Evolutionary conservation across 176 grass and related monocot species (phyloP).

Genomic region (Raddia distichophylla): DNA sequence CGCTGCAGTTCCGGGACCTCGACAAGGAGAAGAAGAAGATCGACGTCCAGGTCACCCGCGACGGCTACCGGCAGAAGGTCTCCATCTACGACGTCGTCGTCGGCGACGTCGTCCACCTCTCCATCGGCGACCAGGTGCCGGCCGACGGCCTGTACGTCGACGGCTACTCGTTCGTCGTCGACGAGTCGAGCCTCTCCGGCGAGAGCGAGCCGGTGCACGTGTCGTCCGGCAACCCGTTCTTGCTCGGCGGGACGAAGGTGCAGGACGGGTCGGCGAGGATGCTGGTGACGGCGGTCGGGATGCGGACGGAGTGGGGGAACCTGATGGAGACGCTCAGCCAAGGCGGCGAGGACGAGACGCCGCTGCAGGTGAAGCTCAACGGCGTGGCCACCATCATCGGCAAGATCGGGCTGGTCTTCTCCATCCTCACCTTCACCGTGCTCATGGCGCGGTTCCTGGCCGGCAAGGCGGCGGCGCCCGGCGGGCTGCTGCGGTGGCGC

Average conservation of each 20-base stretch:
- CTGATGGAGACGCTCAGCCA: conserved; percentile 94
- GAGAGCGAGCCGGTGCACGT: conserved; percentile 85
- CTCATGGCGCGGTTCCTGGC: conserved; percentile 69
- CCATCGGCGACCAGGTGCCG: conserved; percentile 90
- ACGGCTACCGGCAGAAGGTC: conserved; percentile 85
- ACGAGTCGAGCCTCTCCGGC: conserved; percentile 88
- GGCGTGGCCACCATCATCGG: conserved; percentile 98
- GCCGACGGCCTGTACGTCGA: conserved; percentile 81
- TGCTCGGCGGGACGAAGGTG: conserved; percentile 96
- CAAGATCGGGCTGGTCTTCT: conserved; percentile 89
- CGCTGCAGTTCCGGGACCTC: conserved; percentile 92
- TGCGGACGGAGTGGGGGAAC: conserved; percentile 97
- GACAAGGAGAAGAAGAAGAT: conserved; percentile 99
- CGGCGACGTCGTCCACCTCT: conserved; percentile 82
- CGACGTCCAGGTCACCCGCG: conserved; percentile 78
- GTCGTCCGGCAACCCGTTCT: conserved; percentile 60
- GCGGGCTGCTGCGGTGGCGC: conserved; percentile 55
- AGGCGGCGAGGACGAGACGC: conserved; percentile 92
- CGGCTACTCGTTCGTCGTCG: conserved; percentile 79
- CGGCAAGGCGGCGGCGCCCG: conserved; percentile 41
- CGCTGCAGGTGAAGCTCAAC: conserved; percentile 96
- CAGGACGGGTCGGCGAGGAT: conserved; percentile 89
- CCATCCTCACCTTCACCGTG: conserved; percentile 76
- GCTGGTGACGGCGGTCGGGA: conserved; percentile 89
- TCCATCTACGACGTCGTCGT: conserved; percentile 93